These are phyloP conservation scores for Lichtheimia hyalospora DNA, from an alignment of 371 early-diverging fungal species.

Conservation along the genomic window DNA sequence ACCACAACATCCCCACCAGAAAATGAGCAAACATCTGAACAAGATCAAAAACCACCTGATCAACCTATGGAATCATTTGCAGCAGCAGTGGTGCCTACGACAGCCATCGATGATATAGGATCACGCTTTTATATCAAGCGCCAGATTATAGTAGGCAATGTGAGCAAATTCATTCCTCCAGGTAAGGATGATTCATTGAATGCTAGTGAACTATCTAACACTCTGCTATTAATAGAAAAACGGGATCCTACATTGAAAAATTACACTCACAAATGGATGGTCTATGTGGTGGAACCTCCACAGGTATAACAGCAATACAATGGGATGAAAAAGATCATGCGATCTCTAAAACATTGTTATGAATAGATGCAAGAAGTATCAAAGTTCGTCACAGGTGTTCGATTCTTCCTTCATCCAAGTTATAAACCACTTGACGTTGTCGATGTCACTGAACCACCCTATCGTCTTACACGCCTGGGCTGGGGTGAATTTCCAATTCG, in stretches of 20 bases:
- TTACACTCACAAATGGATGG: constrained; percentile 88
- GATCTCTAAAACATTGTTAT: background rate
- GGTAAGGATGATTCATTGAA: constrained; percentile 26
- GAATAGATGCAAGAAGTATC: constrained; percentile 46
- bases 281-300: constrained; percentile 72
- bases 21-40: background rate
- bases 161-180: constrained; percentile 70
- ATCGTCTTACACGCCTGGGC: constrained; percentile 81
- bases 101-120: constrained; percentile 46
- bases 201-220: background rate
- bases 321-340: background rate
- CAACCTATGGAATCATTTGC: constrained; percentile 28
- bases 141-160: constrained; percentile 83
- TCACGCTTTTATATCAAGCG: constrained; percentile 87
- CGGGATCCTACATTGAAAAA: constrained; percentile 62
- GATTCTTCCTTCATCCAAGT: constrained; percentile 86
- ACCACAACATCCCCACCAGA: background rate
- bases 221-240: constrained; percentile 38
- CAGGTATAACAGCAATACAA: constrained; percentile 27
- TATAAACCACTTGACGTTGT: constrained; percentile 88
- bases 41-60: background rate
- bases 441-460: constrained; percentile 78
- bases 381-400: constrained; percentile 77
- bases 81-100: constrained; percentile 15
- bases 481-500: constrained; percentile 96